Evolutionary conservation across 2,329 filamentous ascomycete genomes (phyloP), one percentile per base, ranked within the genome.

Genomic region (Trichoderma aggressivum): DNA sequence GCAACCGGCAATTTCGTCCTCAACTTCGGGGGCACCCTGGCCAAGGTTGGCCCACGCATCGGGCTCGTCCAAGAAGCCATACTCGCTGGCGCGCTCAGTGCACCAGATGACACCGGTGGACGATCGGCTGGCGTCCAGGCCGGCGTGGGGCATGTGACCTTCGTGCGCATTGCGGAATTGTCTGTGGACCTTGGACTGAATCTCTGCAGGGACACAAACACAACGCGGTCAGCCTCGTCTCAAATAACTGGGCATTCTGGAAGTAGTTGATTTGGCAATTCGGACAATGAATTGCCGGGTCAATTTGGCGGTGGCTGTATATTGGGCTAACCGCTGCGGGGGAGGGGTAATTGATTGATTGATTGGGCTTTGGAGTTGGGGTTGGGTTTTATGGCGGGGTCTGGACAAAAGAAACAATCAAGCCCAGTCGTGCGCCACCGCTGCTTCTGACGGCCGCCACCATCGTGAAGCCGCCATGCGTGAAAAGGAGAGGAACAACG

Each of bases 91-190:
- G 76, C 93, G 91, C 83, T 96, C 92, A 3, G 91, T 94, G 75
- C 91, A 94, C 95, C 95, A 98, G 74, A 98, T 92, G 5, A 98
- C 95, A 82, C 95, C 95, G 16, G 95, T 98, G 18, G 93, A 97
- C 58, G 94, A 92, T 81, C 94, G 90, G 73, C 90, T 92, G 69
- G 94, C 92, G 78, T 98, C 94, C 75, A 98, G 91, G 76, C 94
- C 95, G 72, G 94, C 94, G 81, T 98, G 94, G 61, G 93, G 91
- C 79, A 93, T 90, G 84, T 97, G 94, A 72, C 94, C 94, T 81
- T 96, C 93, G 82, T 97, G 94, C 74, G 93, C 93, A 79, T 90
- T 89, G 77, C 94, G 92, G 84, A 98, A 97, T 80, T 97, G 92
- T 74, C 91, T 89, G 82, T 98, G 94, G 78, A 94, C 92, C 80